phyloP scores from a whole-genome alignment of 2,329 filamentous ascomycete species.

The Dactylellina parvicollis region DNA sequence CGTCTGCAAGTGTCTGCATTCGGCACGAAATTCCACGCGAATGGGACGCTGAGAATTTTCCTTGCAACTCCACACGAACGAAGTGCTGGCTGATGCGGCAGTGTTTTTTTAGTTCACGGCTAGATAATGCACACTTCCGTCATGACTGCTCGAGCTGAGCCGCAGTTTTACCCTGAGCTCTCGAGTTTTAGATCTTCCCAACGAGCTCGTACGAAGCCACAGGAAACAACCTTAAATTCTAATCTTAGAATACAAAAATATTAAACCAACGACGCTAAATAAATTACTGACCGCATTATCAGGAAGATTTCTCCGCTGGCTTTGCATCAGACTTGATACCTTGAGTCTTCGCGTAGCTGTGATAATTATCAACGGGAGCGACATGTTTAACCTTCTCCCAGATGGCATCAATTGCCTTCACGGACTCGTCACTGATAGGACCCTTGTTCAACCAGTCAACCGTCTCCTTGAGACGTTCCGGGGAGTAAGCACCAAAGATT shows the following conservation, averaged over 20 bases:
- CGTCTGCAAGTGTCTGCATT: constrained; percentile 2
- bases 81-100: background rate
- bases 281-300: no score
- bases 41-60: background rate
- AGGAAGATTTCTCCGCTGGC: no score
- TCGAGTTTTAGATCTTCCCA: no score
- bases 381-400: constrained; percentile 73
- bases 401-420: constrained; percentile 78
- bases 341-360: constrained; percentile 14
- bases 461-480: constrained; percentile 69
- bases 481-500: constrained; percentile 69
- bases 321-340: no score
- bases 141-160: no score
- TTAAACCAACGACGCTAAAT: no score
- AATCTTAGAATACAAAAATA: no score
- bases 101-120: background rate
- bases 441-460: constrained; percentile 72
- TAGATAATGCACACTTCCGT: background rate
- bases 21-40: constrained; percentile 5
- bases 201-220: background rate
- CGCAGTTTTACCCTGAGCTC: no score
- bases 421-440: constrained; percentile 78
- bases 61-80: background rate
- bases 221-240: no score
- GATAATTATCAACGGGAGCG: constrained; percentile 45